Percentiles rank a stretch among this genome's conserved stretches.
phyloP scores from a whole-genome alignment of 257 asterid genomes.

The Solanum megistacrolobum region DNA sequence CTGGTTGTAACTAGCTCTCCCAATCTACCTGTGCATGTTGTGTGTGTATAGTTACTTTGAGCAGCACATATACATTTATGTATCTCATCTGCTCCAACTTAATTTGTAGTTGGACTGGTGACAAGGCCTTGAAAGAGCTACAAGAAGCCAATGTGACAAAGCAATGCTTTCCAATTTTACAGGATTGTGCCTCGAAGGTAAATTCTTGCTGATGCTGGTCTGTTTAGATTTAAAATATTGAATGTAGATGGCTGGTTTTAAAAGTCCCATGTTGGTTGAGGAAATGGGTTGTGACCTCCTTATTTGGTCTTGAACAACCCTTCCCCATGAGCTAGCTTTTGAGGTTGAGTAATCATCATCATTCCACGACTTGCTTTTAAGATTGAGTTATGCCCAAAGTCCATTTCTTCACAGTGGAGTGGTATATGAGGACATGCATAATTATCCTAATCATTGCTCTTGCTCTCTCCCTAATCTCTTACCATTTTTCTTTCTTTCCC shows the following conservation, averaged over 20 bases:
- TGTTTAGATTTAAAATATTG: neutral
- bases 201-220: neutral
- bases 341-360: neutral
- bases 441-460: neutral
- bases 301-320: neutral
- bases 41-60: neutral
- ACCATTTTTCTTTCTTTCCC: constrained; percentile 8
- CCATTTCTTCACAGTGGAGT: neutral
- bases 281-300: neutral
- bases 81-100: neutral
- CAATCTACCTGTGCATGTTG: neutral
- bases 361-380: neutral
- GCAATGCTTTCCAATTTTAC: constrained; percentile 63
- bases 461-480: constrained; percentile 3
- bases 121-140: constrained; percentile 79
- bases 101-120: constrained; percentile 82
- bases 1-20: neutral
- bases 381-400: neutral
- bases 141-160: constrained; percentile 66
- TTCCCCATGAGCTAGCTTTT: neutral
- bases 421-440: neutral
- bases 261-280: neutral
- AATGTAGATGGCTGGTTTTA: neutral
- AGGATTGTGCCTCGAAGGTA: constrained; percentile 86
- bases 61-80: neutral